Evolutionary conservation across 306 rosid genomes (phyloP).

Genomic region (Prunus mongolica): DNA sequence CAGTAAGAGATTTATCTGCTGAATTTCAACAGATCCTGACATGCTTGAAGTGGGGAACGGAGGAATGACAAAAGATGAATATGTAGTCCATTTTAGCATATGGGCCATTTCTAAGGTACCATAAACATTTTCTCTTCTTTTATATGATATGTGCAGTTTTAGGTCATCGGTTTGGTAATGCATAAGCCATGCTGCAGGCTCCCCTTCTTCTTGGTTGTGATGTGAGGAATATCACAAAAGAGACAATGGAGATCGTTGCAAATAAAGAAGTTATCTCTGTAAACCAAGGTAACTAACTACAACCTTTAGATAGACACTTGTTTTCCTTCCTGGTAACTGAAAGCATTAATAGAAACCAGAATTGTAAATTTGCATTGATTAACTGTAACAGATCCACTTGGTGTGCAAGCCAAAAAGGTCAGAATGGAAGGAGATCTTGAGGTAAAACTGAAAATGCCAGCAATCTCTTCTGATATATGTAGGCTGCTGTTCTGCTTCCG

Average conservation of each 20-base stretch:
- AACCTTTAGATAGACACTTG: neutral
- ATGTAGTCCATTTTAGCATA: slow-evolving; percentile 86
- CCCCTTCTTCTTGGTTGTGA: slow-evolving; percentile 99
- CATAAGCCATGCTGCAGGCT: slow-evolving; percentile 52
- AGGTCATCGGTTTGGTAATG: slow-evolving; percentile 6
- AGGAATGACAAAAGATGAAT: slow-evolving; percentile 84
- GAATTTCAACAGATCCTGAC: slow-evolving; percentile 73
- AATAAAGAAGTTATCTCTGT: slow-evolving; percentile 79
- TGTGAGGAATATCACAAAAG: slow-evolving; percentile 69
- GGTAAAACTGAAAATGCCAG: slow-evolving; percentile 35
- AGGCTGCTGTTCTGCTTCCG: neutral
- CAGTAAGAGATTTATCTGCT: neutral
- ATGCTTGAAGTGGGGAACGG: slow-evolving; percentile 99
- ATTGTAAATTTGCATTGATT: neutral
- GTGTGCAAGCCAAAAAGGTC: slow-evolving; percentile 85
- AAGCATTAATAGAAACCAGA: neutral
- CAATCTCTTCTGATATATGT: neutral
- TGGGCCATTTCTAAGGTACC: slow-evolving; percentile 96
- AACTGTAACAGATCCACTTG: slow-evolving; percentile 57
- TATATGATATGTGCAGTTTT: neutral
- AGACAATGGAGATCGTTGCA: slow-evolving; percentile 54
- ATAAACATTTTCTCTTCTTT: slow-evolving; percentile 2
- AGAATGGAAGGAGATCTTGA: slow-evolving; percentile 82
- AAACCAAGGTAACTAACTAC: slow-evolving; percentile 64
- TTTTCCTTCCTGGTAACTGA: slow-evolving; percentile 6